Percentiles rank a stretch among this genome's conserved stretches.
phyloP scores from a whole-genome alignment of 2,329 filamentous ascomycete genomes.

The Remersonia thermophila region DNA sequence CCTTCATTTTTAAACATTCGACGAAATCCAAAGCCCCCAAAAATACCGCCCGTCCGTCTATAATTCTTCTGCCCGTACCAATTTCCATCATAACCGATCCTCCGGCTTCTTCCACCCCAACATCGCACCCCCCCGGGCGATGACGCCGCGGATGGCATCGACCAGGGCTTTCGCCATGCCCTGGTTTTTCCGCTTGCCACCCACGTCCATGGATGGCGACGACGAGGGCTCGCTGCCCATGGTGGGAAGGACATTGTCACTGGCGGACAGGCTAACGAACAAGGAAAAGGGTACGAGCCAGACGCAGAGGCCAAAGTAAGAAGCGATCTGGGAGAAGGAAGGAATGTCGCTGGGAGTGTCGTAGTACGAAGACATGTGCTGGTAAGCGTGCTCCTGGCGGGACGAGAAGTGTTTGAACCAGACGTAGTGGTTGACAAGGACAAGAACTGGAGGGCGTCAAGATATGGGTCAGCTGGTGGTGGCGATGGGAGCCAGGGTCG shows the following conservation, averaged over 20 bases:
- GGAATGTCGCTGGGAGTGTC: conserved; percentile 53
- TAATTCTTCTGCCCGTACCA: too few relatives aligned
- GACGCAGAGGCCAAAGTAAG: conserved; percentile 90
- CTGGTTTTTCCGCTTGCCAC: conserved; percentile 37
- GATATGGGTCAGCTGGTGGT: neutral
- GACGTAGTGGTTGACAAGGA: conserved; percentile 81
- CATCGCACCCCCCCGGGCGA: conserved; percentile 33
- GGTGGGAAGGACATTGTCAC: conserved; percentile 86
- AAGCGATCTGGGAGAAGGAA: conserved; percentile 85
- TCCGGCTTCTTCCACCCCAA: conserved; percentile 29
- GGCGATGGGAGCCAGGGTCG: neutral
- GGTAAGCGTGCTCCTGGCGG: conserved; percentile 44
- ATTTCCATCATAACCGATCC: conserved; percentile 12
- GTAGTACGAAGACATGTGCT: conserved; percentile 47
- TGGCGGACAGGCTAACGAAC: conserved; percentile 86
- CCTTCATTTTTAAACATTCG: too few relatives aligned
- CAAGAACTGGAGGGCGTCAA: conserved; percentile 55
- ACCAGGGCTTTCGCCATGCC: conserved; percentile 56
- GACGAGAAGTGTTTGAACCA: conserved; percentile 91
- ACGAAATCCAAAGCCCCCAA: too few relatives aligned
- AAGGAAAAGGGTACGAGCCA: conserved; percentile 94
- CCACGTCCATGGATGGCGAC: conserved; percentile 24
- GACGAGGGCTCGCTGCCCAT: conserved; percentile 63
- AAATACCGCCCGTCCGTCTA: too few relatives aligned
- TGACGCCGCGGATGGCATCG: conserved; percentile 41